Percentiles rank a stretch among this genome's conserved stretches.
phyloP scores from a whole-genome alignment of 306 rosid genomes.

The Ormosia emarginata region DNA sequence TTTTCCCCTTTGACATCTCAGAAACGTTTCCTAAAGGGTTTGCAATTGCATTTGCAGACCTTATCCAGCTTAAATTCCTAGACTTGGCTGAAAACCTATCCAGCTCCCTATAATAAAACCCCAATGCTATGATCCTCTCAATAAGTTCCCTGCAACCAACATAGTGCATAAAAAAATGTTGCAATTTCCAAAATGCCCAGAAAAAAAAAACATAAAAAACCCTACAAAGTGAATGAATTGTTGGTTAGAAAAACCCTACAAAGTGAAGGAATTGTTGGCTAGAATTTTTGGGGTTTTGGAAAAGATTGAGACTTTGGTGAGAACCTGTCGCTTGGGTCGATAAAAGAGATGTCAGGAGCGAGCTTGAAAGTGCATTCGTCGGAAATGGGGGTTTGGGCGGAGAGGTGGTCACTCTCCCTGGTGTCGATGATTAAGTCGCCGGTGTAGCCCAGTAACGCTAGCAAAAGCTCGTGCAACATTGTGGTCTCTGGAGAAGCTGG shows the following conservation, averaged over 20 bases:
- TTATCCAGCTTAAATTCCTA: conserved; percentile 87
- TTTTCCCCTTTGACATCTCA: conserved; percentile 25
- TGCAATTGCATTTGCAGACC: conserved; percentile 48
- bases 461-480: conserved; percentile 92
- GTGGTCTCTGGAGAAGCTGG: background rate
- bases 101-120: conserved; percentile 88
- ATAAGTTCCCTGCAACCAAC: conserved; percentile 70
- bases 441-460: conserved; percentile 84
- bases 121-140: conserved; percentile 76
- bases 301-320: background rate
- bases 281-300: background rate
- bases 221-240: background rate
- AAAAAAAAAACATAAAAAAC: background rate
- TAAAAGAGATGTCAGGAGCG: conserved; percentile 82
- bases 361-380: conserved; percentile 74
- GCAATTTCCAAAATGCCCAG: background rate
- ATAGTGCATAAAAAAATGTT: background rate
- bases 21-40: conserved; percentile 27
- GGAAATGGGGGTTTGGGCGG: conserved; percentile 51
- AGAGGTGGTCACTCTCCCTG: conserved; percentile 44
- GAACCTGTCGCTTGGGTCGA: conserved; percentile 83
- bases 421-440: conserved; percentile 89
- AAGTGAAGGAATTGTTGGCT: background rate
- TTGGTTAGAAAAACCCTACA: background rate
- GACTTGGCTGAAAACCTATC: conserved; percentile 79